Evolutionary conservation across 2,329 filamentous ascomycete species (phyloP).

Genomic region (Pseudocercospora fuligena): DNA sequence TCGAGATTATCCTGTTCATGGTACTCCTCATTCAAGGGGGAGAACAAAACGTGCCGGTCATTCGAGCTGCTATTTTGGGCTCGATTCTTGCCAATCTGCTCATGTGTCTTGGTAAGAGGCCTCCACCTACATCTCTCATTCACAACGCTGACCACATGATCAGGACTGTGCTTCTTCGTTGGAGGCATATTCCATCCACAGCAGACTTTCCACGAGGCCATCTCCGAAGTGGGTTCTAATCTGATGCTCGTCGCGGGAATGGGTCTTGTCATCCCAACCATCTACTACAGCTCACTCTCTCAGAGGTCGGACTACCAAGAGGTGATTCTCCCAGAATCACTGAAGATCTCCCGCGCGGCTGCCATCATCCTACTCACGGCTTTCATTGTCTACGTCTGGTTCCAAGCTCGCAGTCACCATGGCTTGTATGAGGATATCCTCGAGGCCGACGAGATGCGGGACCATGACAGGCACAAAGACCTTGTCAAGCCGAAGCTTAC

Average conservation of each 20-base stretch:
- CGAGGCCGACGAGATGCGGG: constrained; percentile 69
- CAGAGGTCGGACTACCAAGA: constrained; percentile 35
- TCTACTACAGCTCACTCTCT: constrained; percentile 55
- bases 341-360: constrained; percentile 72
- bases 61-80: constrained; percentile 80
- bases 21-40: constrained; percentile 60
- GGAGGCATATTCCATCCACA: constrained; percentile 72
- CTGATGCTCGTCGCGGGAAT: constrained; percentile 74
- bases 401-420: constrained; percentile 77
- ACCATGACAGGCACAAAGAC: constrained; percentile 68
- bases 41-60: constrained; percentile 56
- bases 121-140: neutral
- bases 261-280: constrained; percentile 54
- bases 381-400: constrained; percentile 67
- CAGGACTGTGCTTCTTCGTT: constrained; percentile 72
- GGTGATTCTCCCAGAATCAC: constrained; percentile 57
- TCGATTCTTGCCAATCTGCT: constrained; percentile 82
- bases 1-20: constrained; percentile 83
- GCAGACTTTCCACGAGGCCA: constrained; percentile 73
- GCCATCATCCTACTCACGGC: constrained; percentile 73
- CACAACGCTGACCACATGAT: constrained; percentile 4
- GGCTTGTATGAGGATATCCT: constrained; percentile 78
- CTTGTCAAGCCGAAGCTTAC: constrained; percentile 70
- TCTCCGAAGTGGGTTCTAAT: constrained; percentile 79
- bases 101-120: constrained; percentile 68